These are phyloP conservation scores for Xenosphaeropsis pyriputrescens DNA, from an alignment of 2,329 filamentous ascomycete species.

Conservation along the genomic window DNA sequence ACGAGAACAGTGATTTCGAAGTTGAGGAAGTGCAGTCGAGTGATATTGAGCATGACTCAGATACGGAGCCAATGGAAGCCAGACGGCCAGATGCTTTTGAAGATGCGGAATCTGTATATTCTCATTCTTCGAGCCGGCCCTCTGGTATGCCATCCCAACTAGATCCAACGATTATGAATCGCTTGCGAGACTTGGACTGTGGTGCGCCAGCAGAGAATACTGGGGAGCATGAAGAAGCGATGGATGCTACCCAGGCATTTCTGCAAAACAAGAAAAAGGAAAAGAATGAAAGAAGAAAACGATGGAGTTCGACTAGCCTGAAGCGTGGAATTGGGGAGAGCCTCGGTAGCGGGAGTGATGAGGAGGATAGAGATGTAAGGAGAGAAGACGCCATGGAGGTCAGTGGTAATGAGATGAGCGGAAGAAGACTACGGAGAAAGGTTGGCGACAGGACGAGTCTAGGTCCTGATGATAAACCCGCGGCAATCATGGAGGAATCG, in stretches of 20 bases:
- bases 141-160: too few species aligned
- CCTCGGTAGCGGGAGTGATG: slow-evolving; percentile 19
- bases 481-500: slow-evolving; percentile 14
- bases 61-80: too few species aligned
- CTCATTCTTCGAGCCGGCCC: too few species aligned
- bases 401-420: slow-evolving; percentile 10
- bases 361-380: slow-evolving; percentile 16
- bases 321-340: slow-evolving; percentile 17
- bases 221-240: slow-evolving; percentile 12
- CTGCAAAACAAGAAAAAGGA: slow-evolving; percentile 9
- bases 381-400: slow-evolving; percentile 15
- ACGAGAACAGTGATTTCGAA: slow-evolving; percentile 13
- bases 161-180: too few species aligned
- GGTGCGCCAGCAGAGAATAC: not conserved
- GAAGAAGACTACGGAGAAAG: slow-evolving; percentile 17
- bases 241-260: slow-evolving; percentile 9
- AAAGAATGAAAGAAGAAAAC: not conserved
- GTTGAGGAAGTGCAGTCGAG: slow-evolving; percentile 15
- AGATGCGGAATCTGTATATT: slow-evolving; percentile 16
- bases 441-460: slow-evolving; percentile 15
- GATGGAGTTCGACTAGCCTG: slow-evolving; percentile 14
- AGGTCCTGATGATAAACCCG: slow-evolving; percentile 18
- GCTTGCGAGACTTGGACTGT: too few species aligned
- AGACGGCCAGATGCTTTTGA: slow-evolving; percentile 15
- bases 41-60: slow-evolving; percentile 12